A percentile compares a stretch with the other conserved stretches of the same genome.
Evolutionary conservation across 2,329 filamentous ascomycete genomes (phyloP).

Genomic region (Ascochyta fabae): DNA sequence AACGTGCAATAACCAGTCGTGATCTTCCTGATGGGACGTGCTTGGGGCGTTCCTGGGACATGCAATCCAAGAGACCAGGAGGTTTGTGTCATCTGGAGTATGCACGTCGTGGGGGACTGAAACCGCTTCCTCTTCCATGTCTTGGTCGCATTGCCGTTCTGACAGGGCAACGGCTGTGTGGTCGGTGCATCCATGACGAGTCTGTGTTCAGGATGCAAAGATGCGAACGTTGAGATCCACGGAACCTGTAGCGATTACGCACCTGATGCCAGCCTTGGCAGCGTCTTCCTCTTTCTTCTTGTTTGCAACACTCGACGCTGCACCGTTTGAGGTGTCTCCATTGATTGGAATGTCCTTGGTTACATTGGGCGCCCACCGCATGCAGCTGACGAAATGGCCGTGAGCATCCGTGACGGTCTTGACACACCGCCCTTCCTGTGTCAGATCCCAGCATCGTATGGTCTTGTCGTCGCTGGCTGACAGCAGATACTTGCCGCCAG

Average conservation of each 20-base stretch:
- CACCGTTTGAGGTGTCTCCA: constrained; percentile 52
- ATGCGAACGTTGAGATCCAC: constrained; percentile 81
- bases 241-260: constrained; percentile 85
- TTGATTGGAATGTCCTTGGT: constrained; percentile 63
- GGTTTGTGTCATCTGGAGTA: neutral
- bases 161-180: neutral
- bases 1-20: neutral
- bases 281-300: constrained; percentile 61
- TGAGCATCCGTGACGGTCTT: constrained; percentile 80
- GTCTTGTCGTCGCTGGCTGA: constrained; percentile 91
- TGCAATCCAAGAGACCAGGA: neutral
- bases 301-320: constrained; percentile 50
- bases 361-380: constrained; percentile 84
- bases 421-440: constrained; percentile 88
- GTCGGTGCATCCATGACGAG: neutral
- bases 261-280: constrained; percentile 72
- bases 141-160: neutral
- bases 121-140: neutral
- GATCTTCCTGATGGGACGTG: neutral
- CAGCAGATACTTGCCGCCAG: constrained; percentile 87
- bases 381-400: constrained; percentile 82
- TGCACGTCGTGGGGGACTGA: neutral
- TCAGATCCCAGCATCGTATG: constrained; percentile 90
- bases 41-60: no score
- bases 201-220: constrained; percentile 65